Base-by-base conservation (phyloP, 108 stramenopile species). In the Skeletonema menzelii region DNA sequence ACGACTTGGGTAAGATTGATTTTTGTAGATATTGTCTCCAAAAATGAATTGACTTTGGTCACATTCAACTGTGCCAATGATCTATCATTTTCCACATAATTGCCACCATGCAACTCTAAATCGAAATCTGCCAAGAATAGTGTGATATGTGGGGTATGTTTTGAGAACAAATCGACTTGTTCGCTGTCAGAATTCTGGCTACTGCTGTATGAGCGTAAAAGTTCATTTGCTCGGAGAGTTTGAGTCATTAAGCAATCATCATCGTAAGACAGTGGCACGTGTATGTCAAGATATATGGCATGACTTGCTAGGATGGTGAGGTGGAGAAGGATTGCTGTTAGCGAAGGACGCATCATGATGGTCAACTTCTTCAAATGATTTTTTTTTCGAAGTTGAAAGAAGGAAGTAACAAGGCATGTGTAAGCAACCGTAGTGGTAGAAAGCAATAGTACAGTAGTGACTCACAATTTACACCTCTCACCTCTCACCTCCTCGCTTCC, bases 71-170 rank as follows among this genome's bases (percentile, higher is more conserved):
- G 19, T 38, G n/a, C 27, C 24, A 12, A 6, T 24, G 15, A 30
- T 10, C 22, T 30, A 55, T 2, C 13, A 27, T 17, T 30, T 10
- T 28, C 15, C 0, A 56, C 27, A 31, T 15, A 5, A 30, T 7
- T 5, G 7, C 8, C 63, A 53, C 49, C 47, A 10, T 22, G 15
- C 3, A 38, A 42, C 47, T 80, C 69, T n/a, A 80, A 60, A 62
- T 80, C 83, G 64, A 85, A 85, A 58, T 85, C 84, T 3, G 79
- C 55, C 19, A 82, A 37, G 55, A 67, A 85, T 8, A 85, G 53
- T 14, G 84, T 82, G 15, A 85, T 38, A 46, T 82, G 81, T 30
- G 84, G 71, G 13, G 58, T 76, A 37, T 84, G 83, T 15, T 27
- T 13, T 5, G 65, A 28, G 53, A 80, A 84, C 12, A 84, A 44